Conservation (phyloP, 176 grass and related monocot species). For the Elaeis guineensis region DNA sequence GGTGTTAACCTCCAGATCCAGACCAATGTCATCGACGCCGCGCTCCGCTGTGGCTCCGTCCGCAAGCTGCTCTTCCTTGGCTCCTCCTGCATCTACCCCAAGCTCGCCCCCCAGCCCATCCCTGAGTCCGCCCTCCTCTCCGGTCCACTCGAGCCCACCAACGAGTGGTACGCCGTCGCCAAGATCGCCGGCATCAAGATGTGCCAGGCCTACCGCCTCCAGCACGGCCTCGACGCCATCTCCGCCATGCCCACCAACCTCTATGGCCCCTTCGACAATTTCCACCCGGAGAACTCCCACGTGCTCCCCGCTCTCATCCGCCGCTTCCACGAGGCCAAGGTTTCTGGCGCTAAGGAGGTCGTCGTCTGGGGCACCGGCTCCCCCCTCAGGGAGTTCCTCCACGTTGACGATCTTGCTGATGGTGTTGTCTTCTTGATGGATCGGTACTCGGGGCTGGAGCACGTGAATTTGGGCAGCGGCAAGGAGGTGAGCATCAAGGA, state of each 20-base stretch:
- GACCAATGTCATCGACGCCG: slow-evolving; percentile 72
- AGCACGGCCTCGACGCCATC: slow-evolving; percentile 66
- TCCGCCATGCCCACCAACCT: slow-evolving; percentile 85
- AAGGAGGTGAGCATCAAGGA: slow-evolving; percentile 56
- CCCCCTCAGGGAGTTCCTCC: slow-evolving; percentile 55
- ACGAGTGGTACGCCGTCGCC: slow-evolving; percentile 74
- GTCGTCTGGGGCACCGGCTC: slow-evolving; percentile 68
- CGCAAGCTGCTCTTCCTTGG: slow-evolving; percentile 80
- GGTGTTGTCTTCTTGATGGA: slow-evolving; percentile 65
- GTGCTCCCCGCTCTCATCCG: slow-evolving; percentile 68
- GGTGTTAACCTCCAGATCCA: slow-evolving; percentile 83
- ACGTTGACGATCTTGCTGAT: slow-evolving; percentile 62
- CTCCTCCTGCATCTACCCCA: slow-evolving; percentile 87
- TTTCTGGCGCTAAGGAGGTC: slow-evolving; percentile 26
- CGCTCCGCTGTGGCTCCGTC: slow-evolving; percentile 45
- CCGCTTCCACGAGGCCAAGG: slow-evolving; percentile 69
- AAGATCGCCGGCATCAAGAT: slow-evolving; percentile 88
- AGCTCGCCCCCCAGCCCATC: slow-evolving; percentile 77
- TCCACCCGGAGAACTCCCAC: slow-evolving; percentile 53
- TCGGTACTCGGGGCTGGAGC: slow-evolving; percentile 48
- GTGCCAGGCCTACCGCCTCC: slow-evolving; percentile 77
- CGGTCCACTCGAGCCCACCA: slow-evolving; percentile 81
- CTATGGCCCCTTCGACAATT: slow-evolving; percentile 71
- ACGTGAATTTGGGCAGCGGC: slow-evolving; percentile 65
- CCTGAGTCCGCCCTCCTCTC: slow-evolving; percentile 47